Conservation (phyloP, 768 basidiomycete genomes). For the Pleurotus platypus region DNA sequence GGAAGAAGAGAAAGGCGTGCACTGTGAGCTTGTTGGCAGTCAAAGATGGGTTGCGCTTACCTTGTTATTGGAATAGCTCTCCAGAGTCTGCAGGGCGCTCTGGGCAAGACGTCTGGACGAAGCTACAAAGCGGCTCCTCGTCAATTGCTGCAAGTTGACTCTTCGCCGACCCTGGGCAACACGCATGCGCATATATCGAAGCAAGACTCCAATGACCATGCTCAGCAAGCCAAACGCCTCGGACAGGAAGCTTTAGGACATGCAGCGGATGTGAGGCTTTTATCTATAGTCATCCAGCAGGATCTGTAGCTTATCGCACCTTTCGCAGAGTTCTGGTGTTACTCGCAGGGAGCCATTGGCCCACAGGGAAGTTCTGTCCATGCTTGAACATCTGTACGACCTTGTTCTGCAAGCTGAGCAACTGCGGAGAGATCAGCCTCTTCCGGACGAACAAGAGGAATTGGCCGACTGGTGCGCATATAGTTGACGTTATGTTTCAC, state of each 20-base stretch:
- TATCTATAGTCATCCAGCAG: not conserved
- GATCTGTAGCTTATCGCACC: not conserved
- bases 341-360: constrained; percentile 72
- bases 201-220: constrained; percentile 41
- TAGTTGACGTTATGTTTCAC: not conserved
- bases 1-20: constrained; percentile 79
- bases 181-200: constrained; percentile 53
- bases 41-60: not conserved
- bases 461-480: constrained; percentile 41
- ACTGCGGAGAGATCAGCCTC: constrained; percentile 73
- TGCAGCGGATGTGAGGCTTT: constrained; percentile 45
- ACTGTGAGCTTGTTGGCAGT: constrained; percentile 31
- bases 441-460: constrained; percentile 50
- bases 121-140: constrained; percentile 97
- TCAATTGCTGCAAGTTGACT: constrained; percentile 88
- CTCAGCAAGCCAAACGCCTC: constrained; percentile 71
- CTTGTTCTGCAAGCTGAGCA: constrained; percentile 82
- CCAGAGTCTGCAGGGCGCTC: constrained; percentile 84
- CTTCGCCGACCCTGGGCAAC: constrained; percentile 42
- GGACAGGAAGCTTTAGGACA: constrained; percentile 70
- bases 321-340: constrained; percentile 52
- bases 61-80: constrained; percentile 36
- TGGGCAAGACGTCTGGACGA: constrained; percentile 91
- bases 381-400: constrained; percentile 85
- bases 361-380: constrained; percentile 70